Evolutionary conservation across 2,329 filamentous ascomycete genomes (phyloP), one percentile per base, ranked within the genome.

Genomic region (Cladosporium sp.): DNA sequence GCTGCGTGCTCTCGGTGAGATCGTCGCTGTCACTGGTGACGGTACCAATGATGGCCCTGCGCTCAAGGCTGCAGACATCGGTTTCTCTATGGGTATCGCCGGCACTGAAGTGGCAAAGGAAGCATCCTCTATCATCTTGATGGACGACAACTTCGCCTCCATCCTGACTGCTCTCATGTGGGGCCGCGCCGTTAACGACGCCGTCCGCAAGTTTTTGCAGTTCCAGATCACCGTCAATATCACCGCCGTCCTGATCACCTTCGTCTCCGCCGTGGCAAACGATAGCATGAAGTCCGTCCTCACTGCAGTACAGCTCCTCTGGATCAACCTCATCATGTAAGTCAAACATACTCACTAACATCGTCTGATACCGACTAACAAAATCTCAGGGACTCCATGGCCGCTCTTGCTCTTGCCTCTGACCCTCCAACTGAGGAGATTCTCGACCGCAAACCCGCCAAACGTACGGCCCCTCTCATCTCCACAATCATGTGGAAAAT

Each of bases 401-500:
- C 91, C 24, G 91, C 91, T n/a, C 80, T 96, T 39, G 91, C 91
- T 8, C 82, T 96, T 51, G 91, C 91, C 2, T 96, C 91, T 1
- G 91, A 96, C 70, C 90, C 91, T 15, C 91, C 91, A 0, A 89
- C 88, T 10, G 86, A 89, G 52, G 88, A 85, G 64, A 87, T 96
- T 24, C 77, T 96, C 52, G 79, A 96, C 65, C 85, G 91, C 57
- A 91, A 90, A 73, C 89, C 89, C 1, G 85, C 89, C 59, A 82
- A 85, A 2, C 91, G 91, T 68, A 86, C 83, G 20, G 86, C 87
- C 4, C 80, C 87, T 1, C 78, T 93, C 4, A 94, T 97, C 66
- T 95, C 91, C 1, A 78, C 88, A 34, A 93, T 88, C n/a, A 97
- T 97, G 93, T 96, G 93, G 93, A 97, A 97, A 80, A 97, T 97